These are phyloP conservation scores for Sporothrix variecibatus DNA, from an alignment of 2,329 filamentous ascomycete species.

Conservation along the genomic window DNA sequence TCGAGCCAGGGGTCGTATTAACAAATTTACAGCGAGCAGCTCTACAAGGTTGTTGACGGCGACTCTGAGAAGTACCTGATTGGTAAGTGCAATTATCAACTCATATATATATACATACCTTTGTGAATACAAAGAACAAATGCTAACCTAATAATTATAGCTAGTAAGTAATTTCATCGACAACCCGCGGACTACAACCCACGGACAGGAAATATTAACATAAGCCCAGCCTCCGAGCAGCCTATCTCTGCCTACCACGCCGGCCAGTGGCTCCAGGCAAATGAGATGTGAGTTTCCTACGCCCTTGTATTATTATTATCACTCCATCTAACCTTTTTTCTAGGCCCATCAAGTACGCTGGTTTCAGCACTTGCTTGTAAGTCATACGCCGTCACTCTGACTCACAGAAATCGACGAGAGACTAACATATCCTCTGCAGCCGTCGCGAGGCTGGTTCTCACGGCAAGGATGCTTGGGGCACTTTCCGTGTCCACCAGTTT, in stretches of 20 bases:
- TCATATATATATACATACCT: neutral
- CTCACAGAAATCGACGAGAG: too few species aligned
- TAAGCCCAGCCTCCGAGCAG: slow-evolving; percentile 68
- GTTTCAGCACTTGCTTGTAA: slow-evolving; percentile 86
- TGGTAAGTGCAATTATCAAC: slow-evolving; percentile 56
- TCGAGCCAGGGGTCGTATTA: neutral
- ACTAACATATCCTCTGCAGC: slow-evolving; percentile 31
- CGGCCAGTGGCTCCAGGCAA: slow-evolving; percentile 85
- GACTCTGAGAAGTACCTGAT: slow-evolving; percentile 80
- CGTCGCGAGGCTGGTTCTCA: slow-evolving; percentile 92
- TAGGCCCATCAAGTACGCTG: slow-evolving; percentile 81
- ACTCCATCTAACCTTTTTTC: neutral
- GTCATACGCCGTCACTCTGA: slow-evolving; percentile 1
- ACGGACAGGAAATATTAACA: neutral
- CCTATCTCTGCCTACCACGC: slow-evolving; percentile 91
- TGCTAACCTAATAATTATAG: slow-evolving; percentile 22
- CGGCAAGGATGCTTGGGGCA: slow-evolving; percentile 80
- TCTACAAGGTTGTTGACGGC: slow-evolving; percentile 94
- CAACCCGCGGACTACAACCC: neutral
- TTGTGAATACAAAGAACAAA: neutral
- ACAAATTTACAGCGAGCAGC: slow-evolving; percentile 63
- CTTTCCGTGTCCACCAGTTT: slow-evolving; percentile 97
- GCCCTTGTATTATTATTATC: too few species aligned
- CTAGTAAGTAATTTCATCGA: slow-evolving; percentile 24
- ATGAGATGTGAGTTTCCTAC: slow-evolving; percentile 59